Conservation (phyloP, 805 yeast genomes). For the Saturnispora zaruensis region DNA sequence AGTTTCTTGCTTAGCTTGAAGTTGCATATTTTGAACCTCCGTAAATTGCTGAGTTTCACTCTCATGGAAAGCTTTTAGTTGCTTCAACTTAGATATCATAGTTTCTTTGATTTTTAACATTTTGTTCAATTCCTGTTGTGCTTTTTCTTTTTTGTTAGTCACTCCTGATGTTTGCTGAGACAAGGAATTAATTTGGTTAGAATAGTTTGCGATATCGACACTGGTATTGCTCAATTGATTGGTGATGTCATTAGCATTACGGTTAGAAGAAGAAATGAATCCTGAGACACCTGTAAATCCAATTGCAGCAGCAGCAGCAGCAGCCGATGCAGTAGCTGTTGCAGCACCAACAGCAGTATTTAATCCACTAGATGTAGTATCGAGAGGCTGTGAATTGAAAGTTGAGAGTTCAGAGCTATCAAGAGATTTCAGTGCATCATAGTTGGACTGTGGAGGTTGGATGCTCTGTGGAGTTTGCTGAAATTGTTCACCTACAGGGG, state of each 20-base stretch:
- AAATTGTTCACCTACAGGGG: conserved; percentile 12
- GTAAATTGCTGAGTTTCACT: conserved; percentile 70
- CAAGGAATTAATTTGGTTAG: conserved; percentile 75
- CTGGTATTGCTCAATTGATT: conserved; percentile 70
- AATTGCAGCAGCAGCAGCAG: conserved; percentile 7
- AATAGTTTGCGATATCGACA: conserved; percentile 76
- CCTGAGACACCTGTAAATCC: conserved; percentile 9
- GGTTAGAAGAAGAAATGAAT: not conserved
- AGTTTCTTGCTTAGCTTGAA: conserved; percentile 54
- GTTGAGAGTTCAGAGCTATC: conserved; percentile 5
- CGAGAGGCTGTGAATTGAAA: conserved; percentile 17
- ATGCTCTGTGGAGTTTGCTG: conserved; percentile 5
- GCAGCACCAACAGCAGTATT: conserved; percentile 1
- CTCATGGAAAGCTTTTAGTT: conserved; percentile 63
- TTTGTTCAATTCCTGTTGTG: conserved; percentile 69
- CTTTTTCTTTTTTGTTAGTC: conserved; percentile 60
- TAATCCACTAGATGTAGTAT: conserved; percentile 12
- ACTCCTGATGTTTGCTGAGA: conserved; percentile 64
- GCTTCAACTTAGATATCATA: conserved; percentile 61
- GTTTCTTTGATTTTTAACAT: conserved; percentile 60
- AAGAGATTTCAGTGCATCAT: conserved; percentile 36
- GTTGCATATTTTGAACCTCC: conserved; percentile 56
- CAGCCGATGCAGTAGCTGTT: not conserved
- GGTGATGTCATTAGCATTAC: conserved; percentile 24
- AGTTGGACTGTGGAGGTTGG: conserved; percentile 28